phyloP scores from a whole-genome alignment of 331 rosid genomes.

The Malus hybrid region DNA sequence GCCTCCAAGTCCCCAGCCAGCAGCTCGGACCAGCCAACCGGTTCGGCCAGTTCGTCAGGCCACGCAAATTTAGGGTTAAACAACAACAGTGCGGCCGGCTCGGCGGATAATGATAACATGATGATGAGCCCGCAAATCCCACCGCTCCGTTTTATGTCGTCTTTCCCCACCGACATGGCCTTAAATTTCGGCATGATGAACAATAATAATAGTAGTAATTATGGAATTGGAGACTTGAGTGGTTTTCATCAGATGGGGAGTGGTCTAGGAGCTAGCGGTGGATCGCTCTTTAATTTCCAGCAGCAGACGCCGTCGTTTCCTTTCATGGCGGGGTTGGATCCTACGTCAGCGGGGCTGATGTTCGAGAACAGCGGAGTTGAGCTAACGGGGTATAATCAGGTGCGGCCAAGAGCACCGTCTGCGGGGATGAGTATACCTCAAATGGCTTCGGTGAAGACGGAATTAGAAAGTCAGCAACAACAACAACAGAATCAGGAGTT shows the following conservation, averaged over 20 bases:
- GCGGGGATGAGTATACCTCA: slow-evolving; percentile 16
- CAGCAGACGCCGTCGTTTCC: slow-evolving; percentile 72
- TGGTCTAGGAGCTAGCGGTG: slow-evolving; percentile 1
- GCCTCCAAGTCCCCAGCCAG: slow-evolving; percentile 57
- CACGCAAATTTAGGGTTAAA: slow-evolving; percentile 31
- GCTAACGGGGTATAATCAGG: slow-evolving; percentile 25
- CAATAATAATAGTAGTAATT: slow-evolving; percentile 14
- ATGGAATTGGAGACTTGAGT: slow-evolving; percentile 33
- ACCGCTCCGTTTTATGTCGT: slow-evolving; percentile 60
- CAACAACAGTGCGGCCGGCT: slow-evolving; percentile 12
- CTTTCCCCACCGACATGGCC: slow-evolving; percentile 45
- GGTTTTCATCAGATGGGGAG: slow-evolving; percentile 44
- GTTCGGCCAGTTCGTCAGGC: slow-evolving; percentile 25
- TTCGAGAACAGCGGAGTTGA: slow-evolving; percentile 36
- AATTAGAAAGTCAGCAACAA: slow-evolving; percentile 18
- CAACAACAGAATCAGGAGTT: slow-evolving; percentile 21
- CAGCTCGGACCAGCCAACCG: slow-evolving; percentile 55
- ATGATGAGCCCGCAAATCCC: slow-evolving; percentile 35
- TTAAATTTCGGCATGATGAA: slow-evolving; percentile 44
- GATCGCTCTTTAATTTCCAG: slow-evolving; percentile 29
- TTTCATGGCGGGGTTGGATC: slow-evolving; percentile 50
- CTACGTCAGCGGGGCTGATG: slow-evolving; percentile 31
- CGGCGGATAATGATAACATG: slow-evolving; percentile 9
- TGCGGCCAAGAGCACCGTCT: slow-evolving; percentile 30
- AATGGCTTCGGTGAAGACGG: slow-evolving; percentile 63